phyloP scores from a whole-genome alignment of 345 rosid species.

The Lepidium africanum region DNA sequence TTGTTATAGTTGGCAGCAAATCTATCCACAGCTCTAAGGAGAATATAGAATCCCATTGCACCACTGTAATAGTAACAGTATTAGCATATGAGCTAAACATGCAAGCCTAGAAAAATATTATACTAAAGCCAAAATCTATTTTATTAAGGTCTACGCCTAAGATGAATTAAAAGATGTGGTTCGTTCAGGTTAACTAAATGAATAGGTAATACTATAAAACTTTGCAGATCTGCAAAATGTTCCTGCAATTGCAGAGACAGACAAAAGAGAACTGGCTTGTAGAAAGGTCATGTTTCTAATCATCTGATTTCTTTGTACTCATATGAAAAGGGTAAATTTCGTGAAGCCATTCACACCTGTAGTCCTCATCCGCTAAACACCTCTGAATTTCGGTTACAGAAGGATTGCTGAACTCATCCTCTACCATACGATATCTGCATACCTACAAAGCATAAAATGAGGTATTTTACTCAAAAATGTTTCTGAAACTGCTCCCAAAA shows the following conservation, averaged over 20 bases:
- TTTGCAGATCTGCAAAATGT: background rate
- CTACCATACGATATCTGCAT: conserved; percentile 64
- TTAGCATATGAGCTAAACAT: conserved; percentile 6
- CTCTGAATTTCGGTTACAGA: conserved; percentile 57
- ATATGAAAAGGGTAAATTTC: background rate
- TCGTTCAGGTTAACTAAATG: background rate
- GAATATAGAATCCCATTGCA: conserved; percentile 74
- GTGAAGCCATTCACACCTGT: conserved; percentile 41
- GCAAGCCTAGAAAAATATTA: background rate
- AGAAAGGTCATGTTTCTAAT: background rate
- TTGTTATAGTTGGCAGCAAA: conserved; percentile 82
- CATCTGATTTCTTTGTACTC: background rate
- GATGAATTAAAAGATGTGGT: background rate
- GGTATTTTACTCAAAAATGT: background rate
- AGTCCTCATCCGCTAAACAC: conserved; percentile 75
- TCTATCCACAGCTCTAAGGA: conserved; percentile 86
- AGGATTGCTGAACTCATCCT: conserved; percentile 84
- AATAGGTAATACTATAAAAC: background rate
- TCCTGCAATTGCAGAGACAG: background rate
- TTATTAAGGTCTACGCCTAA: background rate
- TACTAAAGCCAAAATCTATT: background rate
- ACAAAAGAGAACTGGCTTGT: background rate
- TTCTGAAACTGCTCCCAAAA: conserved; percentile 1
- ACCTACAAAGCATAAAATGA: conserved; percentile 41
- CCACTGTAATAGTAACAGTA: conserved; percentile 37